Percentiles rank a stretch among this genome's conserved stretches.
phyloP scores from a whole-genome alignment of 139 green algal genomes.

The Chlorella sp. region DNA sequence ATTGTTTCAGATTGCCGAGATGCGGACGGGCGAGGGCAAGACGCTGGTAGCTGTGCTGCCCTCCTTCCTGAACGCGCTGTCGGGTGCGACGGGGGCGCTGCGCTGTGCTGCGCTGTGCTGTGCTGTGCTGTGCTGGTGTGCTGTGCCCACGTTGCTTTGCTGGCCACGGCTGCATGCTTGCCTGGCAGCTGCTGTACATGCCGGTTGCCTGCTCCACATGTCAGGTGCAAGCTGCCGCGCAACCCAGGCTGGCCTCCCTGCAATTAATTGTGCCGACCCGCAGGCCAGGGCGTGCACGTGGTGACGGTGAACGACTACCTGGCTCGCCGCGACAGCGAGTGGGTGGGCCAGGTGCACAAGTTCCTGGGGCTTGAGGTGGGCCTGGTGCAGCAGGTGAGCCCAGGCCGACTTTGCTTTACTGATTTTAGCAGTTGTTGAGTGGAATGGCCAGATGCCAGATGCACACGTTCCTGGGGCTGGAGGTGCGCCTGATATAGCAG shows the following conservation, averaged over 20 bases:
- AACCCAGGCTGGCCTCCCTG: too few relatives aligned
- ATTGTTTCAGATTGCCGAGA: constrained; percentile 95
- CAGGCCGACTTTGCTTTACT: constrained; percentile 12
- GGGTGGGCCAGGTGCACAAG: constrained; percentile 94
- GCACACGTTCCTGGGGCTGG: neutral
- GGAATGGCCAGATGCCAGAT: too few relatives aligned
- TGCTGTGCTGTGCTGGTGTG: constrained; percentile 10
- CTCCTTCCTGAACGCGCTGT: constrained; percentile 96
- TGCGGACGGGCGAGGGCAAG: constrained; percentile 98
- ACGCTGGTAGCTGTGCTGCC: constrained; percentile 96
- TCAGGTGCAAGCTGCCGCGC: too few relatives aligned
- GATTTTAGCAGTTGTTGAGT: too few relatives aligned
- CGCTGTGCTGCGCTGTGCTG: constrained; percentile 11
- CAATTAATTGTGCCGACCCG: neutral
- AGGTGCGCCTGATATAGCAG: neutral
- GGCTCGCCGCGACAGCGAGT: constrained; percentile 93
- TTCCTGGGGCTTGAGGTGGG: constrained; percentile 95
- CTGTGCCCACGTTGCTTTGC: too few relatives aligned
- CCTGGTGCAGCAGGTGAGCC: constrained; percentile 74
- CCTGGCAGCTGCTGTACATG: too few relatives aligned
- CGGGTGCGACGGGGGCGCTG: constrained; percentile 24
- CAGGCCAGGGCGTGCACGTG: constrained; percentile 94
- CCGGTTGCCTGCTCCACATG: too few relatives aligned
- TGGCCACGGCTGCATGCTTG: too few relatives aligned
- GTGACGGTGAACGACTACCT: constrained; percentile 99